phyloP scores from a whole-genome alignment of 1,284 basidiomycete genomes.

The Boletus hoseneyae region DNA sequence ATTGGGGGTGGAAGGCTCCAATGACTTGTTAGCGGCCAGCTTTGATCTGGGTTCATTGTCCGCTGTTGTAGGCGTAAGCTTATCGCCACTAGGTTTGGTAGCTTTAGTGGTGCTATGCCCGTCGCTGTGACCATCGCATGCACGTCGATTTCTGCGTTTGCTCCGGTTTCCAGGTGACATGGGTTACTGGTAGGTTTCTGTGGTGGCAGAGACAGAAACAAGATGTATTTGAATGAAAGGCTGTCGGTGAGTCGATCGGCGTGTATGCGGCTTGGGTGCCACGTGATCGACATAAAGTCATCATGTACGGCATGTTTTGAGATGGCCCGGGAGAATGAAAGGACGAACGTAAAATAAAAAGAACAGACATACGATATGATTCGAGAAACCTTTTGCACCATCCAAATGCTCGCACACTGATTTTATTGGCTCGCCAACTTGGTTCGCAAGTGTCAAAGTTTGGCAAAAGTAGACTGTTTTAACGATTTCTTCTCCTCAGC shows the following conservation, averaged over 20 bases:
- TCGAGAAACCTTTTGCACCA: too few relatives aligned
- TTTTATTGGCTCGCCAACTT: too few relatives aligned
- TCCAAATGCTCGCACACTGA: too few relatives aligned
- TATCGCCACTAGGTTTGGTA: constrained; percentile 4
- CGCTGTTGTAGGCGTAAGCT: neutral
- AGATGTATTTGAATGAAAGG: neutral
- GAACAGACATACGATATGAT: too few relatives aligned
- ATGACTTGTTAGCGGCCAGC: neutral
- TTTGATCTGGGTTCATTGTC: neutral
- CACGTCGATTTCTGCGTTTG: constrained; percentile 12
- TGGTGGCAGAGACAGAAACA: constrained; percentile 20
- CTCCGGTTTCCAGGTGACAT: constrained; percentile 1
- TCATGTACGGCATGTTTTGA: too few relatives aligned
- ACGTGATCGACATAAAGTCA: constrained; percentile 9
- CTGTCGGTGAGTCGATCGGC: neutral
- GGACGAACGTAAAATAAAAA: too few relatives aligned
- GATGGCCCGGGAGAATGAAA: too few relatives aligned
- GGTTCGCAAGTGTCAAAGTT: too few relatives aligned
- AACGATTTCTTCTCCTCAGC: too few relatives aligned
- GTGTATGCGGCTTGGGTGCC: neutral
- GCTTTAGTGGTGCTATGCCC: constrained; percentile 2
- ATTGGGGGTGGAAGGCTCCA: neutral
- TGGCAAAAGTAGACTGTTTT: too few relatives aligned
- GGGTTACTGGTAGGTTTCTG: constrained; percentile 8
- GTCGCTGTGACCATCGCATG: constrained; percentile 1